Percentiles rank a stretch among this genome's conserved stretches.
These are phyloP conservation scores for Tetrastigma voinierianum DNA, from an alignment of 164 flowering plant species.

Conservation along the genomic window DNA sequence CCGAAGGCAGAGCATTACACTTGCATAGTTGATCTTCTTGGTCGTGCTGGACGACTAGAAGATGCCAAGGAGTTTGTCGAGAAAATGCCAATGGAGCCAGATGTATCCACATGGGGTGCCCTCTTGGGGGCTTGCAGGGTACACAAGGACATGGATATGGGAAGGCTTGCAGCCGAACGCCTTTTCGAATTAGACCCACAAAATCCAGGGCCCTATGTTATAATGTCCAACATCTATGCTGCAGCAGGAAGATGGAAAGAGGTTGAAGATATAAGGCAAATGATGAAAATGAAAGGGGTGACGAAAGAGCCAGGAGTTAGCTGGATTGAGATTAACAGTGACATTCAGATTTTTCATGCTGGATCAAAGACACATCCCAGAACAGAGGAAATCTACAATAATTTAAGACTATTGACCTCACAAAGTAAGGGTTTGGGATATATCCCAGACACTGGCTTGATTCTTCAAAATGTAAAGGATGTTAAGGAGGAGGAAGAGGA, in stretches of 20 bases:
- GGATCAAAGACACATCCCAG: conserved; percentile 14
- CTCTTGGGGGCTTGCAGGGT: conserved; percentile 21
- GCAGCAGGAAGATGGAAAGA: conserved; percentile 22
- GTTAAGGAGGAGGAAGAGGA: conserved; percentile 10
- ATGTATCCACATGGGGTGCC: conserved; percentile 27
- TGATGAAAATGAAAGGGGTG: conserved; percentile 26
- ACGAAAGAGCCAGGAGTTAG: conserved; percentile 23
- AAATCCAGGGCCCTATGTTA: conserved; percentile 25
- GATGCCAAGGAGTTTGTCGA: conserved; percentile 26
- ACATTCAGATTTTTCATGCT: conserved; percentile 19
- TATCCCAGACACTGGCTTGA: conserved; percentile 21
- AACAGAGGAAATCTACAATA: conserved; percentile 17
- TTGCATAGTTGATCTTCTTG: conserved; percentile 18
- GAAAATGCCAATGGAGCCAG: conserved; percentile 24
- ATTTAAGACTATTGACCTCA: conserved; percentile 10
- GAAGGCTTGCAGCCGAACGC: conserved; percentile 17
- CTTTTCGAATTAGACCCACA: conserved; percentile 24
- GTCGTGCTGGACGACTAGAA: conserved; percentile 17
- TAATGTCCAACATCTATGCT: conserved; percentile 24
- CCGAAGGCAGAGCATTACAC: conserved; percentile 24
- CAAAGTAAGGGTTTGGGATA: conserved; percentile 22
- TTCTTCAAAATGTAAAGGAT: conserved; percentile 19
- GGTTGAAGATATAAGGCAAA: conserved; percentile 17
- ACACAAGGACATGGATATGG: conserved; percentile 16
- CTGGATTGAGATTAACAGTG: conserved; percentile 23